A percentile compares a stretch with the other conserved stretches of the same genome.
Conservation (phyloP, 2,329 filamentous ascomycete species). For the Aureobasidium mangrovei region DNA sequence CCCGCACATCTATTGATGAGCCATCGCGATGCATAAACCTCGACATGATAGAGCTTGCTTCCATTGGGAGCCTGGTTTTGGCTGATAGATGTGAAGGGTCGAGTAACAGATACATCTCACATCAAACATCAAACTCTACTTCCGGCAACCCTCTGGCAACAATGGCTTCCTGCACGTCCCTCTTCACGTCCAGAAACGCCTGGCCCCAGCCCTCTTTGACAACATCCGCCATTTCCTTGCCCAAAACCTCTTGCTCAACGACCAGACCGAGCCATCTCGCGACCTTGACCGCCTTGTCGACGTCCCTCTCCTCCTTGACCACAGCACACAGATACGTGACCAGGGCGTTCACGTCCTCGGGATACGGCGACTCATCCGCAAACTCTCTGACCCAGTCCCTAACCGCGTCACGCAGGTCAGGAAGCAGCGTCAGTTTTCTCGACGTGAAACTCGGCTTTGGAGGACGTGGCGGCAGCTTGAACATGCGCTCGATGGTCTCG, state of each 20-base stretch:
- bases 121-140: constrained; percentile 31
- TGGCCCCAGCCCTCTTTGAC: constrained; percentile 26
- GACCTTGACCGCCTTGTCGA: constrained; percentile 63
- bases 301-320: constrained; percentile 61
- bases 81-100: too few species aligned
- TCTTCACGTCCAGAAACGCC: constrained; percentile 33
- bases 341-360: constrained; percentile 67
- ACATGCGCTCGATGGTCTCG: constrained; percentile 28
- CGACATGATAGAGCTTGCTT: too few species aligned
- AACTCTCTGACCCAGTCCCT: constrained; percentile 70
- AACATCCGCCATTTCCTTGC: constrained; percentile 13
- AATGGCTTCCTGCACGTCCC: constrained; percentile 35
- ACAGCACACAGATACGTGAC: constrained; percentile 64
- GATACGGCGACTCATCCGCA: constrained; percentile 63
- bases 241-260: constrained; percentile 23
- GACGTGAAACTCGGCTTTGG: constrained; percentile 54
- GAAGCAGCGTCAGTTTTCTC: constrained; percentile 43
- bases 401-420: constrained; percentile 66
- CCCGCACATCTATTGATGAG: too few species aligned
- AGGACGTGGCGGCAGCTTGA: constrained; percentile 42
- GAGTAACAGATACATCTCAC: too few species aligned
- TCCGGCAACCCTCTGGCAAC: constrained; percentile 37
- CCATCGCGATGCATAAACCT: too few species aligned
- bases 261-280: constrained; percentile 54
- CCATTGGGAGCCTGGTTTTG: too few species aligned